These are phyloP conservation scores for Lactarius pseudohatsudake DNA, from an alignment of 768 basidiomycete genomes.

Conservation along the genomic window DNA sequence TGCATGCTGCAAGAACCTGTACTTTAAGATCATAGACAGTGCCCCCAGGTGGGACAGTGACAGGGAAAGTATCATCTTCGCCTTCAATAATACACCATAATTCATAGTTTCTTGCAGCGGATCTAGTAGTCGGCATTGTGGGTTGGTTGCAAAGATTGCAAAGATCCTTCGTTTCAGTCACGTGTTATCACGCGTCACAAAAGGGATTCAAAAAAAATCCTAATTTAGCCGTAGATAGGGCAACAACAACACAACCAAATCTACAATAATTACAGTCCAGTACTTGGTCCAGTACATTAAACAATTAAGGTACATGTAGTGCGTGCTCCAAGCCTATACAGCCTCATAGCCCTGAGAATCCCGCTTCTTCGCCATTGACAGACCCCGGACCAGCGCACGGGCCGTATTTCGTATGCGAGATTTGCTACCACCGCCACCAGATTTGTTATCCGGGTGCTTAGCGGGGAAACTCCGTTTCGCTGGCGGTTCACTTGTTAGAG, in stretches of 20 bases:
- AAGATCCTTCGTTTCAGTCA: too few species aligned
- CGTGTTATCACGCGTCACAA: too few species aligned
- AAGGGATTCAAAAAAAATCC: too few species aligned
- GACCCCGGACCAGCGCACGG: slow-evolving; percentile 1
- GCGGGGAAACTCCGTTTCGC: not conserved
- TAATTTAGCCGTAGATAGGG: too few species aligned
- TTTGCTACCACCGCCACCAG: not conserved
- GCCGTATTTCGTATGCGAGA: slow-evolving; percentile 3
- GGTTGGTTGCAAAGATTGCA: too few species aligned
- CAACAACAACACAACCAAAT: not conserved
- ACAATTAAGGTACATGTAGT: not conserved
- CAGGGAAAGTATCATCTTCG: too few species aligned
- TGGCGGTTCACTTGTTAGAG: not conserved
- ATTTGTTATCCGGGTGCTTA: not conserved
- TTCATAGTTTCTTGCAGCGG: too few species aligned
- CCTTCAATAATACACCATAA: too few species aligned
- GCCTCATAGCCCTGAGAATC: not conserved
- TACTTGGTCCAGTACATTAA: not conserved
- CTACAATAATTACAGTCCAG: not conserved
- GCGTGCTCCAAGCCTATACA: not conserved
- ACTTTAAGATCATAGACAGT: too few species aligned
- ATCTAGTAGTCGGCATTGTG: too few species aligned
- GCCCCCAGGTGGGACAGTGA: too few species aligned
- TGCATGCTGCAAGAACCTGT: too few species aligned
- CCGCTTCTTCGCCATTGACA: slow-evolving; percentile 7